Percentiles rank a stretch among this genome's conserved stretches.
Conservation (phyloP, 768 basidiomycete species). For the Kwoniella pini region DNA sequence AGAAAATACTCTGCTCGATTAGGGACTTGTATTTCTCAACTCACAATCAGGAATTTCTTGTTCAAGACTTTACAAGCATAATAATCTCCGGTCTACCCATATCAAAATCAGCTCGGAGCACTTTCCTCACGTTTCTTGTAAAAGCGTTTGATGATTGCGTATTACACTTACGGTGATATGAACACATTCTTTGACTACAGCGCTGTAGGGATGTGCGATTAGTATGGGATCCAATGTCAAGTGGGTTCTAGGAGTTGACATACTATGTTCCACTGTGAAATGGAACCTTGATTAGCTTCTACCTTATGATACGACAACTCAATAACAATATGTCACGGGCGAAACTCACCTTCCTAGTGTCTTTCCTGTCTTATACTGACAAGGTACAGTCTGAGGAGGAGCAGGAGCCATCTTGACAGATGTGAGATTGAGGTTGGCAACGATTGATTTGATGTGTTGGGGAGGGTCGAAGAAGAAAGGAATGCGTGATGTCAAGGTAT, state of each 20-base stretch:
- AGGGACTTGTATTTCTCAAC: no score
- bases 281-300: constrained; percentile 54
- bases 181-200: constrained; percentile 69
- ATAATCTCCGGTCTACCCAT: constrained; percentile 72
- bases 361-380: constrained; percentile 55
- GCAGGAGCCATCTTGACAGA: constrained; percentile 24
- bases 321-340: no score
- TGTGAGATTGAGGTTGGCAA: neutral
- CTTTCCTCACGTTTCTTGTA: no score
- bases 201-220: constrained; percentile 35
- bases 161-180: constrained; percentile 63
- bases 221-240: no score
- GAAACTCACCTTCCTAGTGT: constrained; percentile 51
- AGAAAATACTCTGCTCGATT: no score
- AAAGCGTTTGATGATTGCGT: no score
- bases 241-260: constrained; percentile 6
- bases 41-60: constrained; percentile 65
- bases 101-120: constrained; percentile 11
- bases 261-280: constrained; percentile 85
- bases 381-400: constrained; percentile 51
- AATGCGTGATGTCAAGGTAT: neutral
- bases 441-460: neutral
- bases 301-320: no score
- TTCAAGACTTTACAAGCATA: constrained; percentile 99
- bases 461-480: neutral